Conservation (phyloP, 2,329 filamentous ascomycete genomes). For the Pleoardoris graminearum region DNA sequence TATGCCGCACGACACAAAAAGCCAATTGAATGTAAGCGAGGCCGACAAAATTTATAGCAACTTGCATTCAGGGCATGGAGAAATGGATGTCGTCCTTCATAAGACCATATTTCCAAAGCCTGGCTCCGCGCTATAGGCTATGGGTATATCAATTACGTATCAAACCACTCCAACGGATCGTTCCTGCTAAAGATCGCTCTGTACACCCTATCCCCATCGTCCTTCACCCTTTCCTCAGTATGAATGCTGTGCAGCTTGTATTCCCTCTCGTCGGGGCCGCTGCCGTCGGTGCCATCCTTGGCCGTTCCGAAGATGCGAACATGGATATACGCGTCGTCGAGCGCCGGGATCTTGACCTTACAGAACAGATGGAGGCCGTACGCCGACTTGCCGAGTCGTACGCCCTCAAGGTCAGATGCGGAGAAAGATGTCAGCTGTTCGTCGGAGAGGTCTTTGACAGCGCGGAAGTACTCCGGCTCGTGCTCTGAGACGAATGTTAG, state of each 20-base stretch:
- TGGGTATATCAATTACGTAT: constrained; percentile 28
- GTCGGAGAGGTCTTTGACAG: constrained; percentile 47
- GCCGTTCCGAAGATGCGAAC: constrained; percentile 37
- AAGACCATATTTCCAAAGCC: too few species aligned
- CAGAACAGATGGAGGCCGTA: constrained; percentile 41
- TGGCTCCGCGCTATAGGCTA: too few species aligned
- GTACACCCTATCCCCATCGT: constrained; percentile 35
- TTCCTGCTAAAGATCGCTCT: constrained; percentile 37
- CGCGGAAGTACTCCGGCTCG: constrained; percentile 43
- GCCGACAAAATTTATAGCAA: too few species aligned
- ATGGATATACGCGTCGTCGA: constrained; percentile 36
- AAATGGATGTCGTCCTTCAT: too few species aligned
- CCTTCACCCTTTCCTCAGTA: constrained; percentile 37
- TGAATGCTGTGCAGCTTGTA: constrained; percentile 42
- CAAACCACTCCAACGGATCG: constrained; percentile 41
- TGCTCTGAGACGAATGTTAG: constrained; percentile 30
- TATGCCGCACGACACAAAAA: too few species aligned
- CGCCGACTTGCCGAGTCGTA: constrained; percentile 35
- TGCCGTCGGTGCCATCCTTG: constrained; percentile 40
- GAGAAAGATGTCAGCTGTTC: constrained; percentile 37
- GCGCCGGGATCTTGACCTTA: constrained; percentile 31
- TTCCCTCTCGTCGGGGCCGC: constrained; percentile 34
- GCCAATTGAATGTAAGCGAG: too few species aligned
- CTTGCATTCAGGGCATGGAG: too few species aligned
- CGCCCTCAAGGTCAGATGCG: constrained; percentile 27